Percentiles rank a stretch among this genome's conserved stretches.
Conservation (phyloP, 441 rosid genomes). For the Populus hybrid region DNA sequence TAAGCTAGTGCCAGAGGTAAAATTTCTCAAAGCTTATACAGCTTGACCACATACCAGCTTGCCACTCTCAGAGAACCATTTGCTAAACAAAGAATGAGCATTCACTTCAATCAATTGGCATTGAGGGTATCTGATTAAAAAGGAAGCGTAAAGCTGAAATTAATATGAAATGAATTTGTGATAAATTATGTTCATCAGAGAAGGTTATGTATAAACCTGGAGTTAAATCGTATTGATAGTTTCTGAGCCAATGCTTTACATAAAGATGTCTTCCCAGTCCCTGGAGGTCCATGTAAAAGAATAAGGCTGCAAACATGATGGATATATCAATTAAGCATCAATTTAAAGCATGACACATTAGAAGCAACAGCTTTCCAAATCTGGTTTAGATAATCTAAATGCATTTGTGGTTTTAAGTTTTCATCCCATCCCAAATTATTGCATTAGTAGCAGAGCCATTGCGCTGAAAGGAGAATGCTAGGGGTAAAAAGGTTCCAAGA, state of each 20-base stretch:
- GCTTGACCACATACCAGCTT: conserved; percentile 61
- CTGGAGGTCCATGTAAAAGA: conserved; percentile 97
- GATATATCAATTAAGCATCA: neutral
- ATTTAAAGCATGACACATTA: neutral
- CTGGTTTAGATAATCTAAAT: neutral
- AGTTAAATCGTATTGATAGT: conserved; percentile 77
- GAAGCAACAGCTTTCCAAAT: neutral
- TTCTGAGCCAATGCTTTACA: conserved; percentile 98
- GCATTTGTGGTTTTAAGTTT: neutral
- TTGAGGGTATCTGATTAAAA: conserved; percentile 66
- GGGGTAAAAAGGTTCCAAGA: neutral
- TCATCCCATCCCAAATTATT: neutral
- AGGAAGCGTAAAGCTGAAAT: conserved; percentile 21
- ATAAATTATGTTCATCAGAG: neutral
- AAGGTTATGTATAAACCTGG: conserved; percentile 48
- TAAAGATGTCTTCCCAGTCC: conserved; percentile 95
- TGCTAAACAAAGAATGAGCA: conserved; percentile 96
- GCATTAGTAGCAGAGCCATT: neutral
- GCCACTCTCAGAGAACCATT: conserved; percentile 99
- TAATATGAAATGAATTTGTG: conserved; percentile 6
- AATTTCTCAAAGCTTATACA: neutral
- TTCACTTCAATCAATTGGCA: conserved; percentile 94
- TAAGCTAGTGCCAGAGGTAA: neutral
- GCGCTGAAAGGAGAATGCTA: neutral
- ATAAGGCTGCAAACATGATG: conserved; percentile 51